phyloP scores from a whole-genome alignment of 129 eudicot species.

The Flaveria ramosissima region DNA sequence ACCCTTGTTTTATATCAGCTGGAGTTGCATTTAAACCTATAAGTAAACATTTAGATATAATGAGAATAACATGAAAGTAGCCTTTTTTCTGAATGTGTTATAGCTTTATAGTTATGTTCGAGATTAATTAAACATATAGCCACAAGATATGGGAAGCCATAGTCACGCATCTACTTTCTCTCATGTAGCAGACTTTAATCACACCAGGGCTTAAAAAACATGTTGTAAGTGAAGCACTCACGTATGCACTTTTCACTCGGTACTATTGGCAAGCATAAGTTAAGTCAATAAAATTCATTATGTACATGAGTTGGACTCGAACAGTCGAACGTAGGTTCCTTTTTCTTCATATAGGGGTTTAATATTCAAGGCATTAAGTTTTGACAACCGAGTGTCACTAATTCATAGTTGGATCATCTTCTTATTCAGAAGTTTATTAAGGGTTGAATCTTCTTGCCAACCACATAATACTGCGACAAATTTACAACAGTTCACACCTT shows the following conservation, averaged over 20 bases:
- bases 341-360: not conserved
- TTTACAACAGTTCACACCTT: too few relatives aligned
- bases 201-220: not conserved
- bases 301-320: not conserved
- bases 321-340: not conserved
- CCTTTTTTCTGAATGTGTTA: not conserved
- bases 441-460: too few relatives aligned
- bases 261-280: too few relatives aligned
- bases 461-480: too few relatives aligned
- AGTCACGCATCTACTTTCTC: not conserved
- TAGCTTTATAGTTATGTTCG: not conserved
- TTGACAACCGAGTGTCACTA: not conserved
- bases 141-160: not conserved
- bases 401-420: too few relatives aligned
- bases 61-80: not conserved
- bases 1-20: slow-evolving; percentile 90
- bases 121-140: not conserved
- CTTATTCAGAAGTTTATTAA: too few relatives aligned
- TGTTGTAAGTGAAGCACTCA: not conserved
- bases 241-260: not conserved
- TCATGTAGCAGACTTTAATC: not conserved
- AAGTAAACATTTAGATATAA: not conserved
- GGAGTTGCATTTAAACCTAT: slow-evolving; percentile 61
- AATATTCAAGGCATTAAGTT: not conserved
- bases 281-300: not conserved